These are phyloP conservation scores for Zostera marina DNA, from an alignment of 116 monocot species.

Conservation along the genomic window DNA sequence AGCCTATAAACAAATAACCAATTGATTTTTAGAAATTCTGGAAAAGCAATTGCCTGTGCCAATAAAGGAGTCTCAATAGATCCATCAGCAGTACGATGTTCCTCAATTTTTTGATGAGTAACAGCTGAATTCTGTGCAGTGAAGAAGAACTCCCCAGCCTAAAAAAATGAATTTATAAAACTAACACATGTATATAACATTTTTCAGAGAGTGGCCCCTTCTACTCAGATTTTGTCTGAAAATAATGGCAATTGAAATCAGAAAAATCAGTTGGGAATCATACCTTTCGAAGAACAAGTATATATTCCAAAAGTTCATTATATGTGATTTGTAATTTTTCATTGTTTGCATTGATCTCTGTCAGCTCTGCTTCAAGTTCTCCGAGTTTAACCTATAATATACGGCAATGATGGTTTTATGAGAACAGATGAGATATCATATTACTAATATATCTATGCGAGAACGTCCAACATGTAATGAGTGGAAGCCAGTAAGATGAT, in stretches of 20 bases:
- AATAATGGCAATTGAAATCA: not conserved
- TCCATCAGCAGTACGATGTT: conserved; percentile 36
- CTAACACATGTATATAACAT: not conserved
- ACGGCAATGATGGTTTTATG: conserved; percentile 3
- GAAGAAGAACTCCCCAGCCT: conserved; percentile 90
- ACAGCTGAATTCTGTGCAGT: conserved; percentile 64
- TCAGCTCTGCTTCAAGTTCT: conserved; percentile 84
- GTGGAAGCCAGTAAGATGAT: not conserved
- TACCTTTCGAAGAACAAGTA: conserved; percentile 91
- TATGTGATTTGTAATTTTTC: conserved; percentile 86
- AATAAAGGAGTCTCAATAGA: conserved; percentile 84
- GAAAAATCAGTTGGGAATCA: conserved; percentile 2
- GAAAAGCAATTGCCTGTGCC: conserved; percentile 45
- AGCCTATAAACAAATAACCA: not conserved
- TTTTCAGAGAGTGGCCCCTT: not conserved
- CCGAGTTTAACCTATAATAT: conserved; percentile 64
- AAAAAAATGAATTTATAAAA: conserved; percentile 7
- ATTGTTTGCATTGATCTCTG: conserved; percentile 86
- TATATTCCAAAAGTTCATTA: conserved; percentile 85
- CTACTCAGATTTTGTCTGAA: not conserved
- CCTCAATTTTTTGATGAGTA: conserved; percentile 69
- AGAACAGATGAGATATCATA: not conserved
- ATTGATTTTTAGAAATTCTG: not conserved
- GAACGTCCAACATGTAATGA: not conserved
- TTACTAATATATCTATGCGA: too few relatives aligned